Percentiles rank a stretch among this genome's conserved stretches.
Evolutionary conservation across 495 filamentous ascomycete genomes (phyloP).

Genomic region (Trichoderma asperelloides): DNA sequence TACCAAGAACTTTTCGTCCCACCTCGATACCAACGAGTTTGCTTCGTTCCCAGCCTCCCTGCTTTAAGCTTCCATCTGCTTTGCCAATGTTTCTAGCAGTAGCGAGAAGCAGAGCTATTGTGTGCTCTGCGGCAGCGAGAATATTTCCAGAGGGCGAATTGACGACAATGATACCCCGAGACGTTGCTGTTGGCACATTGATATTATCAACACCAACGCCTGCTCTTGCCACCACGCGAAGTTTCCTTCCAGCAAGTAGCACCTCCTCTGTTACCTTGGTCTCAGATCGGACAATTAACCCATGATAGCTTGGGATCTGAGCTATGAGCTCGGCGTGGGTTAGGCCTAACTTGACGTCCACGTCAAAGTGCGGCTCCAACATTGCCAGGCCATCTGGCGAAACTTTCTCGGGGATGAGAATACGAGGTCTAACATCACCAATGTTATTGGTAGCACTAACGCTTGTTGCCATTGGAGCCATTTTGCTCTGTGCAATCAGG

Average conservation of each 20-base stretch:
- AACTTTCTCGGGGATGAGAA: conserved; percentile 64
- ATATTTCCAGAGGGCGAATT: conserved; percentile 65
- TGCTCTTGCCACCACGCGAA: conserved; percentile 65
- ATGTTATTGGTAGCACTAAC: background rate
- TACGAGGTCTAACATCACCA: conserved; percentile 31
- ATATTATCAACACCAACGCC: conserved; percentile 74
- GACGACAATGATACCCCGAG: conserved; percentile 59
- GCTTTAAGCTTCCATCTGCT: conserved; percentile 49
- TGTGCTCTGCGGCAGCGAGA: conserved; percentile 61
- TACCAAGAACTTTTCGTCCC: conserved; percentile 56
- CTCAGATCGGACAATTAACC: conserved; percentile 62
- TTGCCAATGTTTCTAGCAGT: conserved; percentile 55
- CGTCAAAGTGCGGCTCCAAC: conserved; percentile 45
- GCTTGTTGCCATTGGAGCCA: background rate
- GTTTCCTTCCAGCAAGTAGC: conserved; percentile 46
- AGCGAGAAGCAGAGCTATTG: conserved; percentile 57
- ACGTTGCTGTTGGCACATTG: conserved; percentile 56
- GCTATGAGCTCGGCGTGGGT: conserved; percentile 44
- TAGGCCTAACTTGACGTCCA: conserved; percentile 47
- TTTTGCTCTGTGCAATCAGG: background rate
- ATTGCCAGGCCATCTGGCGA: conserved; percentile 62
- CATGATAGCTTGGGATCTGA: conserved; percentile 55
- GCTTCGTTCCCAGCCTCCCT: conserved; percentile 59
- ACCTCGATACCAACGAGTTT: conserved; percentile 61
- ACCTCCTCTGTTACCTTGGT: conserved; percentile 57